Evolutionary conservation across 495 filamentous ascomycete genomes (phyloP).

Genomic region (Pyronema domesticum): DNA sequence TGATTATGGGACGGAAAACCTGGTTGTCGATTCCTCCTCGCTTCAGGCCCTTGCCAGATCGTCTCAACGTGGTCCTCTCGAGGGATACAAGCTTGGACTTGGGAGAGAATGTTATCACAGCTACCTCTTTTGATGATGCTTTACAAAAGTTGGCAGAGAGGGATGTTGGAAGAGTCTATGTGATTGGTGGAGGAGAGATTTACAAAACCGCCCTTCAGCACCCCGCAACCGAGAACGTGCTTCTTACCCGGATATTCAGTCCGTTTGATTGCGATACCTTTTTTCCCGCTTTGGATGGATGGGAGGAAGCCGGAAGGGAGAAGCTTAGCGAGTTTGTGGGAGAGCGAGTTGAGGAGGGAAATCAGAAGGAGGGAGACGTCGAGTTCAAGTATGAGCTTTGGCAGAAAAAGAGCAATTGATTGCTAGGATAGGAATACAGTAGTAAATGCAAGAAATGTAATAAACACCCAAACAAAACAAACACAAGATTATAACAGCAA

Average conservation of each 20-base stretch:
- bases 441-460: neutral
- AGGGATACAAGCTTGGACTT: constrained; percentile 24
- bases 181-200: constrained; percentile 81
- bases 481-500: neutral
- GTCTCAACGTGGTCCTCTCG: constrained; percentile 64
- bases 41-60: constrained; percentile 60
- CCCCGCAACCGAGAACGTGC: constrained; percentile 32
- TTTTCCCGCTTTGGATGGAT: constrained; percentile 47
- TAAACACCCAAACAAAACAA: neutral
- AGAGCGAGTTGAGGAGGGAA: constrained; percentile 35
- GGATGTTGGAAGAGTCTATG: constrained; percentile 43
- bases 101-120: constrained; percentile 9
- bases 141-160: constrained; percentile 27
- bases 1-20: constrained; percentile 95
- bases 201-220: constrained; percentile 49
- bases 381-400: constrained; percentile 50
- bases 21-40: constrained; percentile 66
- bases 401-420: constrained; percentile 27
- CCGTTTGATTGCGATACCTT: constrained; percentile 84
- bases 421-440: neutral
- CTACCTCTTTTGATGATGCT: constrained; percentile 39
- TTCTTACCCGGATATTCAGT: constrained; percentile 43
- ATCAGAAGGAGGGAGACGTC: constrained; percentile 39
- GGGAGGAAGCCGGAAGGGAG: constrained; percentile 26
- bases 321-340: constrained; percentile 40